A percentile compares a stretch with the other conserved stretches of the same genome.
These are phyloP conservation scores for Albugo candida DNA, from an alignment of 352 stramenopile genomes.

Conservation along the genomic window DNA sequence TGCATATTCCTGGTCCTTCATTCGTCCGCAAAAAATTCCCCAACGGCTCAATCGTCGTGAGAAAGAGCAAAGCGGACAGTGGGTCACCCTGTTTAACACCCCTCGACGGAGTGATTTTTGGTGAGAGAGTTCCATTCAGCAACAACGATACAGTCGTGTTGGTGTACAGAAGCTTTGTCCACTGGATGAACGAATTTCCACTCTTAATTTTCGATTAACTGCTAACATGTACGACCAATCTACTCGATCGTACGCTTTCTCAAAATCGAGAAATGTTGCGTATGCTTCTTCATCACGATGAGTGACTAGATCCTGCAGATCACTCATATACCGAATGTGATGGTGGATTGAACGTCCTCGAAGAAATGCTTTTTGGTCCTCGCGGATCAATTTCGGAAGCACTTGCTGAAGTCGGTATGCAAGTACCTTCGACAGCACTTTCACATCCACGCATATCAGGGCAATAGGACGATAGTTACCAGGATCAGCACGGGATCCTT, in stretches of 20 bases:
- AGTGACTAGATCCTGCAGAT: conserved; percentile 8
- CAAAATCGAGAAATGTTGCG: not conserved
- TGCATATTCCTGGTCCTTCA: not conserved
- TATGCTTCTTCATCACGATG: not conserved
- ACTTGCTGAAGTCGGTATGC: not conserved
- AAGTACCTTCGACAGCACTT: conserved; percentile 8
- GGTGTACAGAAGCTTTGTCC: conserved; percentile 7
- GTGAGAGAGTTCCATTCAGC: conserved; percentile 8
- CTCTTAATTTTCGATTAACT: conserved; percentile 6
- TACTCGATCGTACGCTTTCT: conserved; percentile 5
- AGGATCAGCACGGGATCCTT: not conserved
- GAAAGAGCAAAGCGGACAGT: conserved; percentile 8
- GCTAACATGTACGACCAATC: conserved; percentile 7
- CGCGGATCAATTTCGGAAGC: conserved; percentile 3
- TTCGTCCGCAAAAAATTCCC: conserved; percentile 1
- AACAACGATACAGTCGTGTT: conserved; percentile 1
- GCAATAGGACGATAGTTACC: not conserved
- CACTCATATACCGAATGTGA: conserved; percentile 6
- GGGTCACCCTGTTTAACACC: conserved; percentile 7
- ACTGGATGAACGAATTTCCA: conserved; percentile 3
- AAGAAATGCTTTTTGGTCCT: conserved; percentile 5
- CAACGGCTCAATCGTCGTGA: conserved; percentile 3
- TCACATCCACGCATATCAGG: conserved; percentile 13
- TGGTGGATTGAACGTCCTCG: conserved; percentile 5
- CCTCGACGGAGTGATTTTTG: conserved; percentile 5